Conservation (phyloP, 2,329 filamentous ascomycete genomes). For the Shiraia sp. region DNA sequence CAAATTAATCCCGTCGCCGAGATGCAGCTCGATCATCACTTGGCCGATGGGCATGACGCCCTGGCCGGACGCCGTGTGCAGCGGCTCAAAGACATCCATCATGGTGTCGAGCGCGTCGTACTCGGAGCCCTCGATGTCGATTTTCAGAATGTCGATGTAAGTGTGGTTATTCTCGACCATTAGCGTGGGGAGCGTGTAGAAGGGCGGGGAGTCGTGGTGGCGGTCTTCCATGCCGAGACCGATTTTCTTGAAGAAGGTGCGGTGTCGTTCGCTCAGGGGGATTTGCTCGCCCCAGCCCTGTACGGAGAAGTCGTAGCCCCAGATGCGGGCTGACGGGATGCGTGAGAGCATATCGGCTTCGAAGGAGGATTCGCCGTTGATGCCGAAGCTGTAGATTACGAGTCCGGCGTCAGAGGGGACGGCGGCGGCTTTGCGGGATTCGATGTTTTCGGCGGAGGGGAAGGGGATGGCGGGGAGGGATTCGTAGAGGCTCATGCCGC, state of each 20-base stretch:
- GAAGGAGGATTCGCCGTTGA: slow-evolving; percentile 40
- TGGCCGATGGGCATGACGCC: slow-evolving; percentile 36
- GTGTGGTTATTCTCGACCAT: slow-evolving; percentile 40
- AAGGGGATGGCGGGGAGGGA: slow-evolving; percentile 21
- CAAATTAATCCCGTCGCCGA: slow-evolving; percentile 23
- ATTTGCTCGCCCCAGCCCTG: slow-evolving; percentile 37
- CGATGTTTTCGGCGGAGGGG: slow-evolving; percentile 11
- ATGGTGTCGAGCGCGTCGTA: slow-evolving; percentile 35
- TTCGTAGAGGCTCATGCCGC: slow-evolving; percentile 40
- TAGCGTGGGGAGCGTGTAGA: slow-evolving; percentile 32
- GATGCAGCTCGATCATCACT: slow-evolving; percentile 40
- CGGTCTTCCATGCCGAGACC: slow-evolving; percentile 33
- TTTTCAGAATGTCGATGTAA: slow-evolving; percentile 41
- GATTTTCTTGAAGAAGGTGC: slow-evolving; percentile 36
- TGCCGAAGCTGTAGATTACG: slow-evolving; percentile 40
- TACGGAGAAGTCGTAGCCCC: slow-evolving; percentile 41
- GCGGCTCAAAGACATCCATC: slow-evolving; percentile 33
- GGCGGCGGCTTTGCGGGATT: slow-evolving; percentile 14
- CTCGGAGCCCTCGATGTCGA: slow-evolving; percentile 39
- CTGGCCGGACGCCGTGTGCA: slow-evolving; percentile 19
- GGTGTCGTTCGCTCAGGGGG: slow-evolving; percentile 17
- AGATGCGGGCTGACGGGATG: slow-evolving; percentile 35
- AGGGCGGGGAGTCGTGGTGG: slow-evolving; percentile 22
- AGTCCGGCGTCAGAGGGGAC: slow-evolving; percentile 18
- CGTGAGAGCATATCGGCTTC: slow-evolving; percentile 41